Evolutionary conservation across 2,329 filamentous ascomycete species (phyloP).

Genomic region (Juglanconis sp.): DNA sequence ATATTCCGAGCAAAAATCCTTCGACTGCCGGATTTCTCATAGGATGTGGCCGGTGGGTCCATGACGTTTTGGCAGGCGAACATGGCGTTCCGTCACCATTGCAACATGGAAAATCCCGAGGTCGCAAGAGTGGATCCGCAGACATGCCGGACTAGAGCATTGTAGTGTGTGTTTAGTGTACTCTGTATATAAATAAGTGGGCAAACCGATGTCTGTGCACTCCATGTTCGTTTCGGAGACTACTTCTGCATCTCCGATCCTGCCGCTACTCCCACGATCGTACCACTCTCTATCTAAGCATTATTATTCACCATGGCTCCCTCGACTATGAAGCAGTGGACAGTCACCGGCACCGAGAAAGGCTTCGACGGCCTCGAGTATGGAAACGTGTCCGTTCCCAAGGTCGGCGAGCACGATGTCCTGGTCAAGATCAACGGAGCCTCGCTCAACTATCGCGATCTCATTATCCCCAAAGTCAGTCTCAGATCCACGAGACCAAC

Average conservation of each 20-base stretch:
- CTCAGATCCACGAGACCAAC: no score
- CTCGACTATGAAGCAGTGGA: constrained; percentile 55
- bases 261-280: no score
- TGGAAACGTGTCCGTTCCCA: constrained; percentile 52
- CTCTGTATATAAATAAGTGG: no score
- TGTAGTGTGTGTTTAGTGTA: no score
- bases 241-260: no score
- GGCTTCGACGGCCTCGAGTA: constrained; percentile 60
- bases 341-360: constrained; percentile 44
- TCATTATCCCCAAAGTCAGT: constrained; percentile 42
- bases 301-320: constrained; percentile 19
- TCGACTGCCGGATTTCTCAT: no score
- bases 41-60: neutral
- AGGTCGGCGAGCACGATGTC: constrained; percentile 67
- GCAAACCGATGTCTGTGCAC: no score
- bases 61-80: neutral
- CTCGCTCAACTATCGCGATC: constrained; percentile 54
- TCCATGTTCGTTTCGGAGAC: no score
- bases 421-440: constrained; percentile 61
- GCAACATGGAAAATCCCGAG: neutral
- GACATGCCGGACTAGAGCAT: no score
- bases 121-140: no score
- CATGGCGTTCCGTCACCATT: neutral
- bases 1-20: no score
- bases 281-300: no score